Evolutionary conservation across 441 rosid genomes (phyloP), one percentile per base, ranked within the genome.

Genomic region (Syzygium syzygioides): DNA sequence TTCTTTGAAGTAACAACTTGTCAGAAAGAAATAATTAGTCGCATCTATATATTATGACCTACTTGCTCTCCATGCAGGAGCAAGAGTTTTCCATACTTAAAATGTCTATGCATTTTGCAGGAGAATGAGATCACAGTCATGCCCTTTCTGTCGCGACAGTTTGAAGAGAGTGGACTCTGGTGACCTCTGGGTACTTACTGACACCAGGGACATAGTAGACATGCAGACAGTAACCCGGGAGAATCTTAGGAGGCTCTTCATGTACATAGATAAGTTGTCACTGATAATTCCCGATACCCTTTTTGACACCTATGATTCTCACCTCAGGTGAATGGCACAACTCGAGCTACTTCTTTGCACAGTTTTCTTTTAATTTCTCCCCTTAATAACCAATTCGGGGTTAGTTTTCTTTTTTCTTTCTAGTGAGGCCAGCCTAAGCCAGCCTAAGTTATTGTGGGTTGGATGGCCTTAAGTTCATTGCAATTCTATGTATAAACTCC

Each of bases 91-190:
- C 59, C 30, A 17, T 85, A 30, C 59, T 56, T 53, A 4, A 34
- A 32, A 32, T 20, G 52, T 85, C 23, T 85, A 13, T 55, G 66
- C 17, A 34, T 85, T 62, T 89, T 88, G 87, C 95, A 95, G 96
- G 95, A 89, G 97, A 88, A 34, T 93, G 66, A 93, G 93, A 86
- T 95, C 96, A 2, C 94, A 93, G 91, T 94, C 97, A 4, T 95
- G 97, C 92, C 97, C 97, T 50, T 95, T 95, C 85, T 95, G 97
- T 56, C 94, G 97, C 0, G 95, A 94, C 88, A 92, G 93, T 91
- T 93, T 95, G 26, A 94, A 94, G 91, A 93, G 96, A 91, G 96
- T 95, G 79, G 92, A 94, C 89, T 95, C 97, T 0, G 93, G 94
- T 28, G 97, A 95, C 87, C 94, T 95, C 52, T 95, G 97, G 97